These are phyloP conservation scores for Cystobasidiaceae sp. DNA, from an alignment of 1,284 basidiomycete species.

Conservation along the genomic window DNA sequence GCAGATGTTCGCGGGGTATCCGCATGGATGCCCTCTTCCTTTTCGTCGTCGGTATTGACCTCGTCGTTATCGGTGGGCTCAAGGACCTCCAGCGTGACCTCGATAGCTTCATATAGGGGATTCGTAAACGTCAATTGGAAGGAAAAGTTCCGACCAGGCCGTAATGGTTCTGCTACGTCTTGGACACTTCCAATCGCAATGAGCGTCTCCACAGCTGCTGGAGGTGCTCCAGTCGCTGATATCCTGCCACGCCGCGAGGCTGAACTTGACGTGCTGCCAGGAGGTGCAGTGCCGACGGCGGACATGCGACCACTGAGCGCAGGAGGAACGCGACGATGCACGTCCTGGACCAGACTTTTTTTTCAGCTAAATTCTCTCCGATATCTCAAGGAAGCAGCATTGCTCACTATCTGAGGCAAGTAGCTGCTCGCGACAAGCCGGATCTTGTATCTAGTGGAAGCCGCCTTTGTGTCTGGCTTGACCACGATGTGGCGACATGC, in stretches of 20 bases:
- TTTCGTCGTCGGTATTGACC: slow-evolving; percentile 46
- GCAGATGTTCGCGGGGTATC: too few species aligned
- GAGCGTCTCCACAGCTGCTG: slow-evolving; percentile 23
- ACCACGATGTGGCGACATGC: slow-evolving; percentile 82
- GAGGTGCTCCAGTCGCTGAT: slow-evolving; percentile 21
- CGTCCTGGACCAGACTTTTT: slow-evolving; percentile 48
- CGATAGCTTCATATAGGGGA: slow-evolving; percentile 87
- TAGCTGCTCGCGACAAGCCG: slow-evolving; percentile 92
- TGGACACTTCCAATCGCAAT: not conserved
- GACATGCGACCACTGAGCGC: slow-evolving; percentile 6
- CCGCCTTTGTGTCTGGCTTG: slow-evolving; percentile 84
- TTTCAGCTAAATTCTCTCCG: slow-evolving; percentile 38
- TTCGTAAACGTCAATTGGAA: slow-evolving; percentile 87
- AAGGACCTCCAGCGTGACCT: slow-evolving; percentile 69
- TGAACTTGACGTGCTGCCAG: not conserved
- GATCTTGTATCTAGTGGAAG: slow-evolving; percentile 90
- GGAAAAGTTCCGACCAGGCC: slow-evolving; percentile 69
- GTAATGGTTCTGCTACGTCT: slow-evolving; percentile 49
- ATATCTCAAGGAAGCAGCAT: not conserved
- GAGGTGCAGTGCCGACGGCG: not conserved
- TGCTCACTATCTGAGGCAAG: slow-evolving; percentile 69
- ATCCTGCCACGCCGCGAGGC: not conserved
- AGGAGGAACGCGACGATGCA: slow-evolving; percentile 10
- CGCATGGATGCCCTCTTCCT: too few species aligned
- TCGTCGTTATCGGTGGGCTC: slow-evolving; percentile 42